Evolutionary conservation across 164 flowering plant genomes (phyloP), one percentile per base, ranked within the genome.

Genomic region (Tinospora cordifolia): DNA sequence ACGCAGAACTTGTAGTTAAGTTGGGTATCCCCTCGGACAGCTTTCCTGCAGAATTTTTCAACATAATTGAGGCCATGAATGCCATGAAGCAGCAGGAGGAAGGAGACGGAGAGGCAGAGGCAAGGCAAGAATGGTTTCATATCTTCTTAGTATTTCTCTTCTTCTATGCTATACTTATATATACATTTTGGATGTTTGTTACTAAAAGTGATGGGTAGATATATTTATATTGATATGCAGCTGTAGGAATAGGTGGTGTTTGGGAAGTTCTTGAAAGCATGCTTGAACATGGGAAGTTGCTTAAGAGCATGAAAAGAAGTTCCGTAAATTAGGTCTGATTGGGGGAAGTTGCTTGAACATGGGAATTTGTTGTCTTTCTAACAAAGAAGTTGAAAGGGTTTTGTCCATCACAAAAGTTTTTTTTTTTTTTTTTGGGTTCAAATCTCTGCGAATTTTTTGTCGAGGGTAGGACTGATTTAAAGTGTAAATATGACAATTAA

Each of bases 1-100:
- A 82, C 67, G 34, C 87, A 84, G 25, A 81, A 79, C 0, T 70
- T 30, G 69, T 75, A 63, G 44, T 59, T 24, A 21, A 71, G 14
- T 7, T 63, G 22, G 1, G 73, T 27, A n/a, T 70, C 68, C 8
- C 44, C 21, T 1, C 22, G 1, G 11, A 63, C 30, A 0, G 47
- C 12, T 62, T 47, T 60, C 36, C 66, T 65, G 66, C 77, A 75
- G 13, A 70, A 65, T 65, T 65, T 39, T 40, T 70, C n/a, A 40
- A 75, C 36, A 62, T 70, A 41, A 27, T 24, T 6, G 39, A 19
- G 3, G 15, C 34, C 41, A 2, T 12, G 0, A 12, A 10, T 26
- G 25, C 63, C 64, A 21, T 58, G 63, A 36, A 69, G 36, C 19
- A 57, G 36, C 34, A 57, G 27, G 63, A 57, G 25, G 59, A 4